Evolutionary conservation across 108 stramenopile genomes (phyloP).

Genomic region (Stephanodiscus minutulus): DNA sequence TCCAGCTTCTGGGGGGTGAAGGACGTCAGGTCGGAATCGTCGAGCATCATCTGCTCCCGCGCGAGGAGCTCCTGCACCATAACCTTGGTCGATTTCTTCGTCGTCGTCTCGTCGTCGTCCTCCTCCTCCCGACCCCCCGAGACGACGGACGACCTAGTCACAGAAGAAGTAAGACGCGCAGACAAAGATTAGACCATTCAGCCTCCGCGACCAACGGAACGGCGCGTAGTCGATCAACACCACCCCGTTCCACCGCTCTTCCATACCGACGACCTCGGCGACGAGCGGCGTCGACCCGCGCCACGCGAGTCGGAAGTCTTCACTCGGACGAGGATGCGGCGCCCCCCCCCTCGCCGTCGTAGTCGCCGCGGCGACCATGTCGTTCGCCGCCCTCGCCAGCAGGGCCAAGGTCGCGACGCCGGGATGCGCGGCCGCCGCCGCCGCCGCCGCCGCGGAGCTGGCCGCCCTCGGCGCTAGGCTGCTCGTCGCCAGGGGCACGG

Average conservation of each 20-base stretch:
- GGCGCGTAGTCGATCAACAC: constrained; percentile 16
- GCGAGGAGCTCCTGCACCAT: constrained; percentile 31
- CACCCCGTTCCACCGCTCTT: constrained; percentile 44
- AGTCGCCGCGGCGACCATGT: too few species aligned
- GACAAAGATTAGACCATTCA: constrained; percentile 28
- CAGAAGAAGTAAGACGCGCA: constrained; percentile 14
- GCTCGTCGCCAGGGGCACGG: too few species aligned
- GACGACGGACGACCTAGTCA: background rate
- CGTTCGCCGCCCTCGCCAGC: too few species aligned
- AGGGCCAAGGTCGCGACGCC: too few species aligned
- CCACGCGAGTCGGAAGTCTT: too few species aligned
- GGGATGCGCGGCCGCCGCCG: too few species aligned
- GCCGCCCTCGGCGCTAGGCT: too few species aligned
- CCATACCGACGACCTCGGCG: constrained; percentile 38
- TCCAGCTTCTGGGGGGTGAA: too few species aligned
- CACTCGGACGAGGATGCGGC: too few species aligned
- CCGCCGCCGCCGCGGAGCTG: too few species aligned
- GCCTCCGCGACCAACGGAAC: constrained; percentile 35
- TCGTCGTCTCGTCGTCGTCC: background rate
- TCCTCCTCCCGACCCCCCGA: background rate
- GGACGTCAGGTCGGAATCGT: too few species aligned
- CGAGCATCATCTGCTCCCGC: constrained; percentile 45
- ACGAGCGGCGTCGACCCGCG: constrained; percentile 11
- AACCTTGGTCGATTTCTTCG: constrained; percentile 19
- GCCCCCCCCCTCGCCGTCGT: too few species aligned